Conservation (phyloP, 176 grass and related monocot genomes). For the Coix lacrymajobi region DNA sequence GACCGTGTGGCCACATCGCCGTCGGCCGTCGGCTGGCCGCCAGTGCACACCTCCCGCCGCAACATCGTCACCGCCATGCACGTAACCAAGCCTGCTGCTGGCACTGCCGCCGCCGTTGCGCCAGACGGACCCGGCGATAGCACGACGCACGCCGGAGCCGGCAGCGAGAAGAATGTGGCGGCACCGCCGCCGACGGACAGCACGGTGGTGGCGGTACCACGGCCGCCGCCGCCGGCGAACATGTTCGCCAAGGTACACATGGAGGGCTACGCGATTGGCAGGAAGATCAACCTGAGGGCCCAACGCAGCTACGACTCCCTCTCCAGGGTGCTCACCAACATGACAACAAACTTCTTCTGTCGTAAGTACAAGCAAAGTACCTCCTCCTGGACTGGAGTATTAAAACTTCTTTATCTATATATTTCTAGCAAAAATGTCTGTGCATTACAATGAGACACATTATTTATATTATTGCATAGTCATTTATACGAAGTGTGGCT, state of each 20-base stretch:
- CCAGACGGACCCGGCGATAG: not conserved
- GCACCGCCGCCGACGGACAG: not conserved
- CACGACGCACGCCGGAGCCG: not conserved
- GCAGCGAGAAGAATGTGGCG: not conserved
- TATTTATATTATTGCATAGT: no score
- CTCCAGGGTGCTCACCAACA: constrained; percentile 43
- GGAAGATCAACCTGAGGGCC: constrained; percentile 78
- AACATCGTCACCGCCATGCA: constrained; percentile 32
- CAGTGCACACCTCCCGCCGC: constrained; percentile 48
- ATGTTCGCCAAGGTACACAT: constrained; percentile 93
- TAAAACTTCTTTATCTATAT: not conserved
- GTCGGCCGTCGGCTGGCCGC: constrained; percentile 61
- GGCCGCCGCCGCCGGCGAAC: not conserved
- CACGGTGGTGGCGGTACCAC: not conserved
- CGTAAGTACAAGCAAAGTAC: constrained; percentile 33
- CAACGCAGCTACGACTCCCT: constrained; percentile 60
- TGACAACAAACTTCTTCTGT: constrained; percentile 67
- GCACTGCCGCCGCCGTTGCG: no score
- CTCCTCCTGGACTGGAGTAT: not conserved
- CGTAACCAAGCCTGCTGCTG: not conserved
- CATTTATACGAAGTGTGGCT: no score
- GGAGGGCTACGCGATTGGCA: constrained; percentile 54
- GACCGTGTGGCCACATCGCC: not conserved
- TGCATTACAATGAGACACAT: no score
- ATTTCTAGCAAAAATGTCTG: no score